phyloP scores from a whole-genome alignment of 805 yeast species.

The Cyberlindnera mycetangii region DNA sequence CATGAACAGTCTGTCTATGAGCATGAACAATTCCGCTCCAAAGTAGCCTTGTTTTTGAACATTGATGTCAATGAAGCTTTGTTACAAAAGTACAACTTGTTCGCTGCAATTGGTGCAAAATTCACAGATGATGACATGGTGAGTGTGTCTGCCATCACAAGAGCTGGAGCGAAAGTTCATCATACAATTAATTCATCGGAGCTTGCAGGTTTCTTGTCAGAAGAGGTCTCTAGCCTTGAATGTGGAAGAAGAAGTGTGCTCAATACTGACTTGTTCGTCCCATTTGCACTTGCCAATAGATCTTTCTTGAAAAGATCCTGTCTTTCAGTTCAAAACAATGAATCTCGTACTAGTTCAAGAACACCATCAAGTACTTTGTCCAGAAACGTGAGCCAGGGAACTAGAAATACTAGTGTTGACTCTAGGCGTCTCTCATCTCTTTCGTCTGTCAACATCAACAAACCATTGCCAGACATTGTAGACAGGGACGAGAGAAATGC shows the following conservation, averaged over 20 bases:
- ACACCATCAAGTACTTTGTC: slow-evolving; percentile 13
- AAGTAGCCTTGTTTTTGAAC: slow-evolving; percentile 66
- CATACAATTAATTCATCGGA: slow-evolving; percentile 30
- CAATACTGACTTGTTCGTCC: slow-evolving; percentile 9
- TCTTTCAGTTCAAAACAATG: neutral
- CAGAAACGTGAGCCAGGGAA: neutral
- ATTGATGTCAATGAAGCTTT: slow-evolving; percentile 38
- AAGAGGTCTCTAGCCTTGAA: slow-evolving; percentile 35
- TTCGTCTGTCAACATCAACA: slow-evolving; percentile 22
- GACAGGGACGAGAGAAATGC: slow-evolving; percentile 6
- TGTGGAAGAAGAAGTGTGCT: slow-evolving; percentile 16
- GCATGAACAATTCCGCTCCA: slow-evolving; percentile 56
- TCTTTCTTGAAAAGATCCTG: slow-evolving; percentile 4
- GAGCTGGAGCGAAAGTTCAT: slow-evolving; percentile 21
- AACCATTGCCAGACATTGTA: slow-evolving; percentile 20
- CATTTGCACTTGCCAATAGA: slow-evolving; percentile 13
- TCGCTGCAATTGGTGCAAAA: slow-evolving; percentile 47
- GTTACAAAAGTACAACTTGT: slow-evolving; percentile 37
- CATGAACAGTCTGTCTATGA: slow-evolving; percentile 55
- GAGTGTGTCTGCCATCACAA: slow-evolving; percentile 26
- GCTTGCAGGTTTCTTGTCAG: slow-evolving; percentile 36
- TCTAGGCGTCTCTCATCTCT: slow-evolving; percentile 19
- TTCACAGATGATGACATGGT: slow-evolving; percentile 34
- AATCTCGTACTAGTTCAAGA: slow-evolving; percentile 7
- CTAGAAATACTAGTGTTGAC: slow-evolving; percentile 19